Conservation (phyloP, 1,139 yeast species). For the Debaryomyces psychrophilus region DNA sequence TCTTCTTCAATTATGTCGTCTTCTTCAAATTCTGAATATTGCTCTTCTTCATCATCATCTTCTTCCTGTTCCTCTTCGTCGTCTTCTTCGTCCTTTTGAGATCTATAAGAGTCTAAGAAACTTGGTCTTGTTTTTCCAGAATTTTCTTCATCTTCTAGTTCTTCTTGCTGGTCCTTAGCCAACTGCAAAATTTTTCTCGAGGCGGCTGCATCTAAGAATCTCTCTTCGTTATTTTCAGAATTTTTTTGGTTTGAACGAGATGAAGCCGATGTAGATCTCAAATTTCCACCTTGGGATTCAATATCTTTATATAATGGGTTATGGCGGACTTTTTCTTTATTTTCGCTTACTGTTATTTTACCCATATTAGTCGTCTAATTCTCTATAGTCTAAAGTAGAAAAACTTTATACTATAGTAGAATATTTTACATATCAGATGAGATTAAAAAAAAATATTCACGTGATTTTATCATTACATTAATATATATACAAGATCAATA, state of each 20-base stretch:
- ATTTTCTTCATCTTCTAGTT: constrained; percentile 67
- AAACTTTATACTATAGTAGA: not conserved
- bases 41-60: constrained; percentile 33
- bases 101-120: constrained; percentile 29
- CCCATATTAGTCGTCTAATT: constrained; percentile 51
- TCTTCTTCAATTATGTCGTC: constrained; percentile 57
- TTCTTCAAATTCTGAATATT: constrained; percentile 53
- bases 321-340: constrained; percentile 59
- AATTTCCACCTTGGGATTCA: constrained; percentile 69
- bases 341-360: constrained; percentile 54
- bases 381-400: not conserved
- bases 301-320: constrained; percentile 81
- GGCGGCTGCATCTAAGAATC: constrained; percentile 74
- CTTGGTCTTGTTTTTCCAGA: constrained; percentile 19
- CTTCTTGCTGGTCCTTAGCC: constrained; percentile 92
- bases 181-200: constrained; percentile 85
- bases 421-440: constrained; percentile 1
- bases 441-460: constrained; percentile 7
- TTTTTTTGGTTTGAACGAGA: constrained; percentile 21
- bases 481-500: constrained; percentile 1
- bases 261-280: constrained; percentile 42
- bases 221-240: constrained; percentile 56
- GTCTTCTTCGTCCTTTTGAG: constrained; percentile 32
- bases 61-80: constrained; percentile 42
- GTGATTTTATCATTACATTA: constrained; percentile 3